phyloP scores from a whole-genome alignment of 768 basidiomycete species.

The Coprinopsis strossmayeri region DNA sequence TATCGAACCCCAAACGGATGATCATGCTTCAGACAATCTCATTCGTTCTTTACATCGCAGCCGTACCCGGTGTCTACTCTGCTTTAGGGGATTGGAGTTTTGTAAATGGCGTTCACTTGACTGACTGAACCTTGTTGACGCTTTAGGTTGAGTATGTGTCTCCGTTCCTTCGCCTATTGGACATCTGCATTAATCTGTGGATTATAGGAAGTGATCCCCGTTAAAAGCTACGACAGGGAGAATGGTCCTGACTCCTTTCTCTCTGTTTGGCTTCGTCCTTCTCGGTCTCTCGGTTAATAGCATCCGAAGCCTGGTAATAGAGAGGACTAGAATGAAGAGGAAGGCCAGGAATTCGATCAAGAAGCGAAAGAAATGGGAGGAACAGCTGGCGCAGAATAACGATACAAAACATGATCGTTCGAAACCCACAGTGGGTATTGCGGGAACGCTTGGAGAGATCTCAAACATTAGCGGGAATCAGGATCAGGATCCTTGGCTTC shows the following conservation, averaged over 20 bases:
- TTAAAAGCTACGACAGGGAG: constrained; percentile 17
- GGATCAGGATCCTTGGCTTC: no score
- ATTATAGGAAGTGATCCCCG: constrained; percentile 18
- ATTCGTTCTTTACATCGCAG: constrained; percentile 31
- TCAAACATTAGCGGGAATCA: no score
- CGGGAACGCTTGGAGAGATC: no score
- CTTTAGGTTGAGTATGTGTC: constrained; percentile 26
- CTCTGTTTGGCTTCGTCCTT: constrained; percentile 28
- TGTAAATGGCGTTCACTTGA: constrained; percentile 34
- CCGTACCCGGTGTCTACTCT: constrained; percentile 31
- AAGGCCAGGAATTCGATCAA: constrained; percentile 24
- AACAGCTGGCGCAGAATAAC: constrained; percentile 7
- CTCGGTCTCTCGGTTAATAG: constrained; percentile 33
- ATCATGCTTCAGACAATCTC: constrained; percentile 37
- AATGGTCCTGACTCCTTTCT: constrained; percentile 31
- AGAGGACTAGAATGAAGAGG: constrained; percentile 27
- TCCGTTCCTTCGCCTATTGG: background rate
- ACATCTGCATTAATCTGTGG: background rate
- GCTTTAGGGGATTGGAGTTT: constrained; percentile 29
- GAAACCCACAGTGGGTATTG: no score
- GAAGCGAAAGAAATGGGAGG: constrained; percentile 22
- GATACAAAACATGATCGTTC: no score
- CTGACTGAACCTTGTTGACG: constrained; percentile 35
- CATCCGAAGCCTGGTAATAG: constrained; percentile 30
- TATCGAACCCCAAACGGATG: constrained; percentile 33